Conservation (phyloP, 164 flowering plant genomes). For the Chimonanthus salicifolius region DNA sequence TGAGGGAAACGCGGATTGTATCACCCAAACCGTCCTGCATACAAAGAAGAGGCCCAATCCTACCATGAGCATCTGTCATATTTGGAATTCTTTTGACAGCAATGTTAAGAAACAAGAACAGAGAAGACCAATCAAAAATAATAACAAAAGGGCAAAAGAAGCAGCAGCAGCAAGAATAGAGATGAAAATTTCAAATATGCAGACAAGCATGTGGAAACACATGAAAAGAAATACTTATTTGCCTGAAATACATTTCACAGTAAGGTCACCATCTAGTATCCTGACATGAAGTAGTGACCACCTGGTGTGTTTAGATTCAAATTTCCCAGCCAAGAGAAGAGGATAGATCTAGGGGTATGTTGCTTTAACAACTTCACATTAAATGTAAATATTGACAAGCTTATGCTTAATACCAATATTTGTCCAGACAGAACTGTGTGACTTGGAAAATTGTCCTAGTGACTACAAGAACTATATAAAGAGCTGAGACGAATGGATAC, state of each 20-base stretch:
- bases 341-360: neutral
- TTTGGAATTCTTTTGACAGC: neutral
- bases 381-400: no score
- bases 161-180: neutral
- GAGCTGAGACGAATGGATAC: constrained; percentile 26
- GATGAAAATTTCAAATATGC: neutral
- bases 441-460: neutral
- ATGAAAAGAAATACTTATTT: neutral
- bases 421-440: neutral
- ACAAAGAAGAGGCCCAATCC: neutral
- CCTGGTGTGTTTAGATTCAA: neutral
- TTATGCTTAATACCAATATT: neutral
- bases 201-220: neutral
- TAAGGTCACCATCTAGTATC: neutral
- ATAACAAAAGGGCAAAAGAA: neutral
- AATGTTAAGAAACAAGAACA: no score
- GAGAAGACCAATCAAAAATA: neutral
- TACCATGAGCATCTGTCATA: neutral
- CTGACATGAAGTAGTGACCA: neutral
- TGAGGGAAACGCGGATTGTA: constrained; percentile 93
- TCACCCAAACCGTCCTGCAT: constrained; percentile 96
- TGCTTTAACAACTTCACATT: neutral
- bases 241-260: neutral
- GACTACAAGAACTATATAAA: neutral
- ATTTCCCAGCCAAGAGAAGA: neutral